Base-by-base conservation (phyloP, 208 protist species). In the Crithidia brevicula region DNA sequence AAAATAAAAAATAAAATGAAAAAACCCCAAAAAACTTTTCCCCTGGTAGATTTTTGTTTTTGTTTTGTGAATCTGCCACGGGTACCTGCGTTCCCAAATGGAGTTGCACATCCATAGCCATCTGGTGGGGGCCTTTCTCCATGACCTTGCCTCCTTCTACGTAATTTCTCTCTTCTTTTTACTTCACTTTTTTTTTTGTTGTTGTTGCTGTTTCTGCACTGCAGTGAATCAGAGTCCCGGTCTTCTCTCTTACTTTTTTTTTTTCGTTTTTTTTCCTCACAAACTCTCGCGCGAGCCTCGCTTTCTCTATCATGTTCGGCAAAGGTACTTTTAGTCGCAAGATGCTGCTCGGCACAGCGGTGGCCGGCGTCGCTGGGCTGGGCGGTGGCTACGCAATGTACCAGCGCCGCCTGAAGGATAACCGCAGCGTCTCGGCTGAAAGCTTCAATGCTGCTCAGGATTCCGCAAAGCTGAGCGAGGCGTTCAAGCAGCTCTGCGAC, bases 371-470 rank as follows among this genome's bases (percentile, higher is more conserved):
- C 22, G 75, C 82, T 15, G 85, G 74, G 13, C 27, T 79, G 0
- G 90, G 76, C 43, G 83, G 82, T 11, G 88, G 77, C 23, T 92
- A 92, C 53, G 67, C 78, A 2, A 83, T 83, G 53, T 96, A 94
- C 67, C 79, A 93, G 62, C 83, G 85, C 50, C 81, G 91, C 18
- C 62, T 96, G 18, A 62, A 74, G 9, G 85, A 94, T n/a, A 96
- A 96, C 77, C 62, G 72, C 27, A 89, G 83, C 61, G 82, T 91
- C 27, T 81, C 82, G 0, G 88, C 91, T 4, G 86, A 94, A 49
- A 61, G 74, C 18, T 96, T 89, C 67, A 94, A 96, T 64, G 88
- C 84, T 0, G 47, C 61, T 30, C 91, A 96, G 74, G 81, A 92
- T 57, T 50, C 75, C 25, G 70, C 70, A 23, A 70, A 80, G 47